Evolutionary conservation across 306 rosid genomes (phyloP).

Genomic region (Albizia julibrissin): DNA sequence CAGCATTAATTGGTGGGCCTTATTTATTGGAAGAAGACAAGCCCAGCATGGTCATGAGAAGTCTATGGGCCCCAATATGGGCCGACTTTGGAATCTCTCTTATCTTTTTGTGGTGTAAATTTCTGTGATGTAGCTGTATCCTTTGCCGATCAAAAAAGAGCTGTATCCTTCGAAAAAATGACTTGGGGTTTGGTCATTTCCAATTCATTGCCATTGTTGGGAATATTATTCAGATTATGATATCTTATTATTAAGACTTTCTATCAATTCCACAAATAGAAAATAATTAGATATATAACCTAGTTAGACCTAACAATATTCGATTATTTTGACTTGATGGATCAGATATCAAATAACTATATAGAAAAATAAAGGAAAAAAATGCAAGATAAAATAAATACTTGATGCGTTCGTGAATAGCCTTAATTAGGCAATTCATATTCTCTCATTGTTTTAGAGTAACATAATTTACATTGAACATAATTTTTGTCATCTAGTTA

Average conservation of each 20-base stretch:
- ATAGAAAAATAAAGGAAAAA: background rate
- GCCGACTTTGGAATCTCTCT: background rate
- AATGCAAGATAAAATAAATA: background rate
- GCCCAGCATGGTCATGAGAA: conserved; percentile 31
- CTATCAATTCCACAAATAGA: background rate
- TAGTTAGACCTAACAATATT: too few species aligned
- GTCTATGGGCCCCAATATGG: conserved; percentile 25
- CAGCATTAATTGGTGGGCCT: conserved; percentile 31
- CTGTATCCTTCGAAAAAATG: conserved; percentile 11
- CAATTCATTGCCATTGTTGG: background rate
- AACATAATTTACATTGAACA: background rate
- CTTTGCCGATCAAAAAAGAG: background rate
- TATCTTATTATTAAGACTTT: background rate
- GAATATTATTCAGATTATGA: background rate
- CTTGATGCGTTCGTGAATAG: background rate
- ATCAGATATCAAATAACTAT: background rate
- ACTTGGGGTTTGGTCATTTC: background rate
- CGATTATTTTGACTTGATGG: background rate
- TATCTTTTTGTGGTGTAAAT: conserved; percentile 12
- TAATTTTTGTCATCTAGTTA: background rate
- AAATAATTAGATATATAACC: too few species aligned
- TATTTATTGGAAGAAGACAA: conserved; percentile 14
- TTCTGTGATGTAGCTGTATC: conserved; percentile 5
- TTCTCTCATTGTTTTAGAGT: background rate
- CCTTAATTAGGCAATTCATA: background rate